Evolutionary conservation across 805 yeast species (phyloP), one percentile per base, ranked within the genome.

Genomic region (Nematodospora valgi): DNA sequence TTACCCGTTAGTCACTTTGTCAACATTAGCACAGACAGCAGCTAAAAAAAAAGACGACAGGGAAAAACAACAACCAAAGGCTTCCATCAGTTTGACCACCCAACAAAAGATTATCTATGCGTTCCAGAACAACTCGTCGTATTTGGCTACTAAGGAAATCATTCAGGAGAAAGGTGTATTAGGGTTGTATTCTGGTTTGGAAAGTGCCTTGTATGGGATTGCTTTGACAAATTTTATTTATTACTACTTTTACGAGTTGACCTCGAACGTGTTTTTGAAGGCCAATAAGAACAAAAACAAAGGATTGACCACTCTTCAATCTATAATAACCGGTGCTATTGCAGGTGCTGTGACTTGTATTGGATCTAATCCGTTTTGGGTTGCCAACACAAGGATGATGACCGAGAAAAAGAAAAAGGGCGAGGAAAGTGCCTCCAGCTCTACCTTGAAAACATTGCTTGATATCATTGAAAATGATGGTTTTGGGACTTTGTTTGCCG

Each of bases 301-400:
- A 30, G 78, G 77, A 2, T 55, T 80, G 47, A 62, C 77, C 18
- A 78, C 94, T 1, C 35, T 69, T 4, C 88, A 86, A 59, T 75
- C 86, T 35, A 81, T 87, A 48, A 40, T 72, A 5, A 80, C 88
- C 2, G 95, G 97, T 18, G 82, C 93, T 1, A 69, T 86, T 51
- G 95, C 96, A 2, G 96, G 97, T 0, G 74, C 88, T 7, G 75
- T 87, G 24, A 87, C 96, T 3, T 84, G 88, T 32, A 64, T 84
- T 14, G 71, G 80, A 8, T 80, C 95, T 9, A 88, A 88, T 57
- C 97, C 97, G 16, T 78, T 86, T 47, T 88, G 97, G 97, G 95
- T 88, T 28, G 93, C 94, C 29, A 88, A 88, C 56, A 88, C 97
- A 3, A 74, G 96, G 52, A 78, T 82, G 75, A 85, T 94, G 48